Evolutionary conservation across 1,284 basidiomycete species (phyloP).

Genomic region (Ceratobasidium sp.): DNA sequence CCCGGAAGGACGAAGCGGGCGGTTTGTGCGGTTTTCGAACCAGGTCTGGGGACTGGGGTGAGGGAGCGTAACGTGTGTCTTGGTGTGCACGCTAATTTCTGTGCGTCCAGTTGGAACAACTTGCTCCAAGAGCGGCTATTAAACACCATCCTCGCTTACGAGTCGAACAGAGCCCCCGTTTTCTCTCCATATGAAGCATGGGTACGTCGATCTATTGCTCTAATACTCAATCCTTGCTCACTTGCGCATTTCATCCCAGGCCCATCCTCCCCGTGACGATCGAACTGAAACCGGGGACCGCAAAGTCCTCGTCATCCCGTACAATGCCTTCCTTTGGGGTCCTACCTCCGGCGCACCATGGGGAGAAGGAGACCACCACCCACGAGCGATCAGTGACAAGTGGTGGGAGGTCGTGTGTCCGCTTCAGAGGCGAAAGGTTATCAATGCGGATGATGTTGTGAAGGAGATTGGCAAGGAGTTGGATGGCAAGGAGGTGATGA

Average conservation of each 20-base stretch:
- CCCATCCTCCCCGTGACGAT: conserved; percentile 33
- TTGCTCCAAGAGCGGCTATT: conserved; percentile 63
- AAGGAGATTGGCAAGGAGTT: conserved; percentile 46
- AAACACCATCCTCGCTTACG: conserved; percentile 42
- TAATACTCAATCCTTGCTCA: neutral
- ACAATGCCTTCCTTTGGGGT: conserved; percentile 62
- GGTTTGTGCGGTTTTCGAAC: conserved; percentile 38
- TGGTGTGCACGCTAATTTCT: neutral
- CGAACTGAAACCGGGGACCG: neutral
- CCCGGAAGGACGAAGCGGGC: conserved; percentile 43
- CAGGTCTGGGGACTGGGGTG: conserved; percentile 44
- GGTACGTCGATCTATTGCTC: conserved; percentile 4
- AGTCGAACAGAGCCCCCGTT: conserved; percentile 44
- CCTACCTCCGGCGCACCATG: conserved; percentile 62
- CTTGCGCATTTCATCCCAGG: neutral
- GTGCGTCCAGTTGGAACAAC: conserved; percentile 65
- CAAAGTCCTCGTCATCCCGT: conserved; percentile 30
- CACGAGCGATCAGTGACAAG: conserved; percentile 53
- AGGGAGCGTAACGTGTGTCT: neutral
- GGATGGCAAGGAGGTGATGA: conserved; percentile 49
- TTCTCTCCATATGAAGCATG: conserved; percentile 42
- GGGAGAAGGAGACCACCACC: conserved; percentile 50
- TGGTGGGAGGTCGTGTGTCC: conserved; percentile 58
- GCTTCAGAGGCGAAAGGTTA: conserved; percentile 48
- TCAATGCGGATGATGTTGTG: conserved; percentile 35